Conservation (phyloP, 495 filamentous ascomycete genomes). For the Annulohypoxylon maeteangense region DNA sequence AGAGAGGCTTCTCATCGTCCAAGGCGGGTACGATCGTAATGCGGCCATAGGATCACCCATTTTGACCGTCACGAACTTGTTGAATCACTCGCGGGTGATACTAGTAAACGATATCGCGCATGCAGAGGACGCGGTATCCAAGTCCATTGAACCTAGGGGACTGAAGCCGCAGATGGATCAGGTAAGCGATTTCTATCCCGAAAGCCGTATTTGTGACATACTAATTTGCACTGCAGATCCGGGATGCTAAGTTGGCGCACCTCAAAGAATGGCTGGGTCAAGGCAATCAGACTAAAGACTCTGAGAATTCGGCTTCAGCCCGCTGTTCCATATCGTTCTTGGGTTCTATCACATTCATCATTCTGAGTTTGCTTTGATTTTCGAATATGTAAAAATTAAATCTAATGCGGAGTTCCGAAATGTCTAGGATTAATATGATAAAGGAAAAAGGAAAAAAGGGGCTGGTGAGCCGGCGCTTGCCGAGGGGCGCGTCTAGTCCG, state of each 20-base stretch:
- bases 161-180: conserved; percentile 33
- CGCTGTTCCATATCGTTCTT: neutral
- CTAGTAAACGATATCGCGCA: conserved; percentile 27
- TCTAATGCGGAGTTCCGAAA: neutral
- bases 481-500: neutral
- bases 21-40: conserved; percentile 28
- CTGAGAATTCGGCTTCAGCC: neutral
- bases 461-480: neutral
- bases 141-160: conserved; percentile 27
- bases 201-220: neutral
- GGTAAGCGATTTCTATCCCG: conserved; percentile 1
- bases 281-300: conserved; percentile 18
- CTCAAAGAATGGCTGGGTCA: conserved; percentile 35
- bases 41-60: conserved; percentile 37
- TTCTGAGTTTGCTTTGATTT: conserved; percentile 6
- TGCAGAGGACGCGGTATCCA: conserved; percentile 37
- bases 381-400: no score
- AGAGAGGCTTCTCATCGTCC: conserved; percentile 27
- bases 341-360: neutral
- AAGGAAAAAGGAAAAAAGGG: neutral
- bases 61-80: conserved; percentile 15
- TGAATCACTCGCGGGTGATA: conserved; percentile 34
- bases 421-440: neutral
- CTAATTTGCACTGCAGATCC: conserved; percentile 24
- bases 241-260: conserved; percentile 31